phyloP scores from a whole-genome alignment of 2,329 filamentous ascomycete species.

The Coleophoma cylindrospora region DNA sequence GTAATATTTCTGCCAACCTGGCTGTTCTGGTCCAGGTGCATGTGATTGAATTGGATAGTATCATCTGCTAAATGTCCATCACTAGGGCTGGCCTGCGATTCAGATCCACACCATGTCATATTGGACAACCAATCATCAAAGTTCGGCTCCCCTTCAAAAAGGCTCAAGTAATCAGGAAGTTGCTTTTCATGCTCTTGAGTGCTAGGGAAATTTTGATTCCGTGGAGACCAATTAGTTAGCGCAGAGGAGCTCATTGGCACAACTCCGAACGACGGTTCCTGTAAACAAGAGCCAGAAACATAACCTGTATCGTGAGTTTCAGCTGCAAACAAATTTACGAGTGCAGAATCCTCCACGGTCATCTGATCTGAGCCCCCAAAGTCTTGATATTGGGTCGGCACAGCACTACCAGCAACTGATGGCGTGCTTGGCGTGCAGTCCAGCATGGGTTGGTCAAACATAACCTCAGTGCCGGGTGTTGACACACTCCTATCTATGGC shows the following conservation, averaged over 20 bases:
- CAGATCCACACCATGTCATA: neutral
- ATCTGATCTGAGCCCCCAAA: neutral
- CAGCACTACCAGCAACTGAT: neutral
- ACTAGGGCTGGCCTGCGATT: neutral
- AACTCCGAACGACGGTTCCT: neutral
- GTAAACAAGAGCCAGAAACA: neutral
- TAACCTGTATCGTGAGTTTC: neutral
- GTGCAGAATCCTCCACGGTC: neutral
- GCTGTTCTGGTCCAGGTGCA: neutral
- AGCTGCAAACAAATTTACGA: neutral
- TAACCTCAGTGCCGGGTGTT: neutral
- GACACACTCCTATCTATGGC: neutral
- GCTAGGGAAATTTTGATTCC: neutral
- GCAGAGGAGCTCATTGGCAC: neutral
- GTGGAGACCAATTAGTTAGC: neutral
- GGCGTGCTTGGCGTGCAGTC: neutral
- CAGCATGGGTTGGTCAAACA: neutral
- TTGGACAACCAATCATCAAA: conserved; percentile 1
- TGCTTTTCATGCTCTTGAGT: neutral
- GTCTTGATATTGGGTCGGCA: neutral
- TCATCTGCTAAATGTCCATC: conserved; percentile 1
- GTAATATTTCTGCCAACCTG: neutral
- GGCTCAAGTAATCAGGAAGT: neutral
- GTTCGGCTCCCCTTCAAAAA: neutral
- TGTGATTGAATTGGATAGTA: neutral